Base-by-base conservation (phyloP, 2,329 filamentous ascomycete species). In the Botrytis hyacinthi region DNA sequence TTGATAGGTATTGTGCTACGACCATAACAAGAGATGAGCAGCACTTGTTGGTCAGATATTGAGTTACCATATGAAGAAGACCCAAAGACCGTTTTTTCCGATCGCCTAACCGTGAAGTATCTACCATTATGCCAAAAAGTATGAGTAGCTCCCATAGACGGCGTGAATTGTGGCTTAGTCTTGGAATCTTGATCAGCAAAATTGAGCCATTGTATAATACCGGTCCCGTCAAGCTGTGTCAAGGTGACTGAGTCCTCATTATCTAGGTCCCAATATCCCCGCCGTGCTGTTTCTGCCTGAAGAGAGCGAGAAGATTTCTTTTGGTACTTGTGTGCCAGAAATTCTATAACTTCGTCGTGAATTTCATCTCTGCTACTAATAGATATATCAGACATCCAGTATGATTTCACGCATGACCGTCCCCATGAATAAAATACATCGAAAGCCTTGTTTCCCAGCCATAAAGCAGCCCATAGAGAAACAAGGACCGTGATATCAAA, bases 141-240 rank as follows among this genome's bases (percentile, higher is more conserved):
- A 73, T 88, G 88, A 4, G 80, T 76, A 16, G 6, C 7, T 12
- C 88, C 87, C 74, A 88, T 79, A 7, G 87, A 87, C 0, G 88
- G 88, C 0, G 87, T 84, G 75, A 85, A 90, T 48, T 85, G 83
- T 1, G 87, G 87, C 14, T 84, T 83, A 51, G 84, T 83, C 79
- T 85, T 85, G 18, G 86, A 86, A 75, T 87, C 86, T 74, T 89
- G 86, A 75, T 86, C 87, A 5, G 87, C 87, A 80, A 90, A 90
- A 79, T 90, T 90, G 68, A 89, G 85, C 76, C 87, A 88, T 77
- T 79, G 71, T 80, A 82, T 78, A 54, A 78, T 78, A 14, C 81
- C 82, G 60, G 81, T 81, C 69, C 81, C 81, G 74, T 82, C 81
- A 42, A 81, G 83, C 22, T 83, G 22, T 83, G 83, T 44, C 84